Evolutionary conservation across 2,329 filamentous ascomycete genomes (phyloP), one percentile per base, ranked within the genome.

Genomic region (Pyrenophora graminea): DNA sequence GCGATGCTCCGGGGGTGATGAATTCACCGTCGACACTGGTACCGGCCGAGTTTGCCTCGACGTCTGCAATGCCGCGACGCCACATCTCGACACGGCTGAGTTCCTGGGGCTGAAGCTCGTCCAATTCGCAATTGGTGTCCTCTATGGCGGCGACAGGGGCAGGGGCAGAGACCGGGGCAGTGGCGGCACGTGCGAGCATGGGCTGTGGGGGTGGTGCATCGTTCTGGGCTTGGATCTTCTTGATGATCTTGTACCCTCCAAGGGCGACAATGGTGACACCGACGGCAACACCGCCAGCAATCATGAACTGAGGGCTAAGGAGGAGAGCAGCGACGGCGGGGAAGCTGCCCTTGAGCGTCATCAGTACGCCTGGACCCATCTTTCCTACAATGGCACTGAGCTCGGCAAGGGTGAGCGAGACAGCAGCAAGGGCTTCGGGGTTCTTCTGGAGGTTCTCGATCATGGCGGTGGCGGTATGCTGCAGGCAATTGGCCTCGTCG

Each of bases 211-310:
- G 48, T 46, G 61, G 49, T 21, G 66, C 64, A 8, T 67, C 68
- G 30, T 76, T 76, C 50, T 75, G 74, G 12, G 70, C 77, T 64
- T 79, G 78, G 60, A 97, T 90, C 63, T 86, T 87, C 80, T 97
- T 95, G 75, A 99, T 86, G 71, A 99, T 97, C 77, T 96, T 97
- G 83, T 91, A 97, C 4, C 94, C 93, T 46, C 94, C 94, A 53
- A 99, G 90, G 71, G 94, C 92, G 64, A 99, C 90, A 7, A 97
- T 86, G 0, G 94, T 97, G n/a, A 96, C 87, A 12, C 94, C 94
- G 0, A 96, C 86, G 0, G 89, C 90, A 12, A 96, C 85, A 37
- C 92, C 90, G 0, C 90, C 91, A 3, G 91, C 91, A 64, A 99
- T 96, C 57, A 97, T 83, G 70, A 99, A 99, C 68, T 99, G 91